phyloP scores from a whole-genome alignment of 306 rosid genomes.

The Pyrus pyrifolia region DNA sequence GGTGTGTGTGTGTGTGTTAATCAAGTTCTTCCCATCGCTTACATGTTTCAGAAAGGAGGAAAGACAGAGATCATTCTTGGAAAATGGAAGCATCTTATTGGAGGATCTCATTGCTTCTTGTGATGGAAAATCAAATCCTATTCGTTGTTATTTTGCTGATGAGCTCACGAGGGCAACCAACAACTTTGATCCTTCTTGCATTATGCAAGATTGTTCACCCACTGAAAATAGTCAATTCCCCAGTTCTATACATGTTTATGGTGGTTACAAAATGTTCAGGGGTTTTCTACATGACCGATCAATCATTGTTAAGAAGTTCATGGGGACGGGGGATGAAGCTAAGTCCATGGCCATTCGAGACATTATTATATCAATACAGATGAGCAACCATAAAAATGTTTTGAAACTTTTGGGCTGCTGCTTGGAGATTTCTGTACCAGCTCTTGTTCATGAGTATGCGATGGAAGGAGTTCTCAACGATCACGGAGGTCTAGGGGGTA shows the following conservation, averaged over 20 bases:
- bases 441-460: neutral
- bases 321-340: neutral
- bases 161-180: slow-evolving; percentile 1
- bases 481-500: neutral
- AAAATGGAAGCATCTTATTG: neutral
- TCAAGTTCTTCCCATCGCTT: neutral
- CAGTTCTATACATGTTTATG: neutral
- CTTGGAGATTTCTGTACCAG: neutral
- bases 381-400: neutral
- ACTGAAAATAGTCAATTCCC: neutral
- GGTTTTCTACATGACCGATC: neutral
- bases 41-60: neutral
- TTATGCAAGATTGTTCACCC: neutral
- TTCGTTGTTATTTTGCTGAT: neutral
- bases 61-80: neutral
- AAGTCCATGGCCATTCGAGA: neutral
- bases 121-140: neutral
- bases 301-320: neutral
- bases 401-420: too few species aligned
- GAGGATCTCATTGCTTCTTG: slow-evolving; percentile 5
- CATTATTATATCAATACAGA: neutral
- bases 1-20: neutral
- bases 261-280: neutral
- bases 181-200: neutral
- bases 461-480: neutral